Evolutionary conservation across 2,329 filamentous ascomycete genomes (phyloP).

Genomic region (Exophiala dermatitidis): DNA sequence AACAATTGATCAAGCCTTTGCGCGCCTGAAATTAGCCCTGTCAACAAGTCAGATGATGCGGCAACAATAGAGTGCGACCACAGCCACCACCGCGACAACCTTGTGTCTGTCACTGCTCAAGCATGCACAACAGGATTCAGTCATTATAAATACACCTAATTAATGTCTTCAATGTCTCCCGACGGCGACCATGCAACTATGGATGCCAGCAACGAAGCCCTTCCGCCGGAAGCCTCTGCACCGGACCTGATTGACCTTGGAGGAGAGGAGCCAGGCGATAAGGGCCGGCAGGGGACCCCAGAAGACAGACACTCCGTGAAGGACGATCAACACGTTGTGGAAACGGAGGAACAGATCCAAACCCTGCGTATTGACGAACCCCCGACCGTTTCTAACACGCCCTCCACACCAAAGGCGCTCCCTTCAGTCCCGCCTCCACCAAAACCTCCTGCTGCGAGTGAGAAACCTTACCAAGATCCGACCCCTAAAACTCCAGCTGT

Average conservation of each 20-base stretch:
- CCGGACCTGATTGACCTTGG: constrained; percentile 13
- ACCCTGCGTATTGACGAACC: constrained; percentile 6
- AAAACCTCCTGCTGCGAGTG: constrained; percentile 40
- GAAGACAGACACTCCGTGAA: background rate
- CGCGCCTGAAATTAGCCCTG: no score
- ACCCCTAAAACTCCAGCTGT: constrained; percentile 41
- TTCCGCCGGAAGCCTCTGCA: constrained; percentile 10
- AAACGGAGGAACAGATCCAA: constrained; percentile 3
- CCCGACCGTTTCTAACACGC: background rate
- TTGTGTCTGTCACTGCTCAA: background rate
- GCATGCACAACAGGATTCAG: background rate
- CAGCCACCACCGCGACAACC: background rate
- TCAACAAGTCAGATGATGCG: no score
- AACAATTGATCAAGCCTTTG: no score
- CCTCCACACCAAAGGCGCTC: constrained; percentile 17
- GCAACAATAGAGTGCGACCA: background rate
- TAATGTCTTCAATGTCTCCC: constrained; percentile 13
- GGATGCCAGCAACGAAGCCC: constrained; percentile 11
- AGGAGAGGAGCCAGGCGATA: background rate
- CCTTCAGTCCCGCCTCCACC: constrained; percentile 38
- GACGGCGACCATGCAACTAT: constrained; percentile 17
- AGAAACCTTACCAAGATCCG: constrained; percentile 46
- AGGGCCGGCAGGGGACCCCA: background rate
- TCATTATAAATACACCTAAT: background rate
- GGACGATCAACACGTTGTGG: constrained; percentile 1